Evolutionary conservation across 805 yeast genomes (phyloP), one percentile per base, ranked within the genome.

Genomic region (Candida dajiaensis): DNA sequence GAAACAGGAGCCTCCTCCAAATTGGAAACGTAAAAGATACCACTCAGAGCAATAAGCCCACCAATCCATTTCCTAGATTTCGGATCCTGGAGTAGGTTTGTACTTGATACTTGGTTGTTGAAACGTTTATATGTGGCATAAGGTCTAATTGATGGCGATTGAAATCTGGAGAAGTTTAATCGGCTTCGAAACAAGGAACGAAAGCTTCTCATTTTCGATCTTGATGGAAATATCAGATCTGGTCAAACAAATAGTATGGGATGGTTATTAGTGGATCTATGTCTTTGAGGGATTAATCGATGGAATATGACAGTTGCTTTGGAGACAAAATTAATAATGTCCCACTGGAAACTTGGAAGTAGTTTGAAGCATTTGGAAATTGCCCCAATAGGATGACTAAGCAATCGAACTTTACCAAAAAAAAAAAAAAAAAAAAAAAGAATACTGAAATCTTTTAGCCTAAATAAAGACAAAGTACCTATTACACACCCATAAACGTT

Each of bases 1-100:
- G 95, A 81, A 22, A 83, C 83, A 1, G 97, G 97, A 0, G 96
- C 96, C 52, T 77, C 77, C 52, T 89, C 85, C 26, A 87, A 68
- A 53, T 83, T 73, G 26, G 83, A 71, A 25, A 72, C 68, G 61
- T 72, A 76, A 42, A 69, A 62, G 1, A 72, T 39, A 0, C 65
- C 62, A 10, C 69, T 54, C 0, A 64, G 63, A 18, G 67, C 74
- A 6, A 65, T 56, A 3, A 64, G 59, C 2, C 64, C 57, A 4
- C 64, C 70, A 1, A 66, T 38, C 39, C 39, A 58, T 37, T 65
- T 64, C 23, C 68, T 56, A 4, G 59, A 45, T 6, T 49, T 50
- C 5, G 70, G 63, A 37, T 67, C 65, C n/a, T 44, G 35, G 10
- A 57, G 21, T 0, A 48, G 36, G 22, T 47, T 48, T 12, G 48